Conservation (phyloP, 2,329 filamentous ascomycete species). For the Hypoxylon sp. region DNA sequence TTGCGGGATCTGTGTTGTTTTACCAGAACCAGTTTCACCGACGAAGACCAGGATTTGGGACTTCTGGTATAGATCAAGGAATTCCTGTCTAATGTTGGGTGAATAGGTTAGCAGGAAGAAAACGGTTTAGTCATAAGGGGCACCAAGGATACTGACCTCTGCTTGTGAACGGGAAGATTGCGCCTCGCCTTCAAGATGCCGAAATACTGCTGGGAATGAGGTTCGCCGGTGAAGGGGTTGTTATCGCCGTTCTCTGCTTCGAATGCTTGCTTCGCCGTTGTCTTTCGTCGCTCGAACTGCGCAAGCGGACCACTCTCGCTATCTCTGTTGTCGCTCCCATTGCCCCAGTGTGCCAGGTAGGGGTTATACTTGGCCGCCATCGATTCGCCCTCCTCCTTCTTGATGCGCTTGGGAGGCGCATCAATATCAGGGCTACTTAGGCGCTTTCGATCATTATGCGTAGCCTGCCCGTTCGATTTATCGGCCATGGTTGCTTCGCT, state of each 20-base stretch:
- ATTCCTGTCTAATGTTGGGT: constrained; percentile 73
- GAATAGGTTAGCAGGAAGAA: constrained; percentile 8
- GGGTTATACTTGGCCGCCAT: constrained; percentile 67
- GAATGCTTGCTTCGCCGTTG: constrained; percentile 77
- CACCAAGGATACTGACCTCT: constrained; percentile 65
- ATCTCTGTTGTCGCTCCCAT: constrained; percentile 59
- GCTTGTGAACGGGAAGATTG: constrained; percentile 89
- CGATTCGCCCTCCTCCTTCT: constrained; percentile 41
- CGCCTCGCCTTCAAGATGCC: constrained; percentile 84
- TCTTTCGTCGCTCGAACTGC: constrained; percentile 77
- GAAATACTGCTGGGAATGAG: constrained; percentile 86
- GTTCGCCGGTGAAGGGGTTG: constrained; percentile 84
- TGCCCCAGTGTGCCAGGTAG: constrained; percentile 83
- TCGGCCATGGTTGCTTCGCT: constrained; percentile 14
- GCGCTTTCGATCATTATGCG: constrained; percentile 39
- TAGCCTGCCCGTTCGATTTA: constrained; percentile 26
- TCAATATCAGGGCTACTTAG: constrained; percentile 38
- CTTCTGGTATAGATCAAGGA: constrained; percentile 89
- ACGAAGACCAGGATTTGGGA: constrained; percentile 98
- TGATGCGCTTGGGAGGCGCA: constrained; percentile 41
- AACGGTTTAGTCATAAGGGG: not conserved
- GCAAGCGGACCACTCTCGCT: constrained; percentile 59
- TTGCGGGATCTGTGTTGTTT: constrained; percentile 98
- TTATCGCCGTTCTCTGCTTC: constrained; percentile 79
- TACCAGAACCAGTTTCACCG: constrained; percentile 98